phyloP scores from a whole-genome alignment of 192 early-diverging fungal genomes.

The Linnemannia schmuckeri region DNA sequence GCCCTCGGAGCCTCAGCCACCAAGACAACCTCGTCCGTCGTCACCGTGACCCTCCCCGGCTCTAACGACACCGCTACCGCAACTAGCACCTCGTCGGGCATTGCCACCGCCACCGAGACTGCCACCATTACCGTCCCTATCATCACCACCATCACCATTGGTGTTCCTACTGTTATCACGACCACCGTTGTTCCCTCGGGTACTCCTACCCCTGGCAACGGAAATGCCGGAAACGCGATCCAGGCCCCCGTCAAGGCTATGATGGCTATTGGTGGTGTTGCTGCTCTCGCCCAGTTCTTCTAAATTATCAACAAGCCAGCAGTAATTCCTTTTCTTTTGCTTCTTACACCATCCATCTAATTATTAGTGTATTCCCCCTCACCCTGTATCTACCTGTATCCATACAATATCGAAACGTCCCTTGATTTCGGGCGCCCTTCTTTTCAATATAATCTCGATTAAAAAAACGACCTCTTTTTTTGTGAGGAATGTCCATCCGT shows the following conservation, averaged over 20 bases:
- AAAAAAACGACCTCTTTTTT: neutral
- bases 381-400: neutral
- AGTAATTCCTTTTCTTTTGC: neutral
- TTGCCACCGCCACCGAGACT: neutral
- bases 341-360: neutral
- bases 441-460: neutral
- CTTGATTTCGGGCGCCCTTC: neutral
- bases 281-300: constrained; percentile 26
- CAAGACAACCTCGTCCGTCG: neutral
- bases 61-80: neutral
- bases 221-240: constrained; percentile 21
- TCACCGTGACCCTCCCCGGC: neutral
- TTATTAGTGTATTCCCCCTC: neutral
- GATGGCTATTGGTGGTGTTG: constrained; percentile 31
- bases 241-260: constrained; percentile 21
- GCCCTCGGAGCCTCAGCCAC: constrained; percentile 5
- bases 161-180: neutral
- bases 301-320: neutral
- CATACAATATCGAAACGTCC: neutral
- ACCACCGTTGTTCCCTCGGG: neutral
- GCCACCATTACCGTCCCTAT: neutral
- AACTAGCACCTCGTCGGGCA: neutral
- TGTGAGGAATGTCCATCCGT: too few species aligned
- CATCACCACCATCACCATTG: neutral
- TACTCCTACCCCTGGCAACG: neutral